A percentile compares a stretch with the other conserved stretches of the same genome.
These are phyloP conservation scores for Brasenia schreberi DNA, from an alignment of 164 flowering plant species.

Conservation along the genomic window DNA sequence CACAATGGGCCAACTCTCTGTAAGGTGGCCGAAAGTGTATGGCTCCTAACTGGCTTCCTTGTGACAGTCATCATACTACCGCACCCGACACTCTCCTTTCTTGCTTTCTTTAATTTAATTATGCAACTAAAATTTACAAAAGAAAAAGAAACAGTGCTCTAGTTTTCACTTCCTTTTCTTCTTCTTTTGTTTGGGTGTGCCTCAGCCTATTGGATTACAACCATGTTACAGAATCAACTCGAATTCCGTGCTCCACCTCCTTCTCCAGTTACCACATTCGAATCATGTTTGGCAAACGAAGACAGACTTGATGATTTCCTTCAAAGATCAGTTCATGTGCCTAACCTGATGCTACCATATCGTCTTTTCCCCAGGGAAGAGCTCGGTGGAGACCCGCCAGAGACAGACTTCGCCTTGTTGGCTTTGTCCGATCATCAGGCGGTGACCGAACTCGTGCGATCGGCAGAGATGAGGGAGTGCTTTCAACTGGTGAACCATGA, in stretches of 20 bases:
- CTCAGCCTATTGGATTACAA: slow-evolving; percentile 15
- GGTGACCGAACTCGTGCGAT: slow-evolving; percentile 18
- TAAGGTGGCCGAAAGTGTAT: neutral
- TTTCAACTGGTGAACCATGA: slow-evolving; percentile 67
- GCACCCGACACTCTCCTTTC: neutral
- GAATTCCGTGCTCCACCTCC: slow-evolving; percentile 92
- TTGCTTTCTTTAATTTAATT: neutral
- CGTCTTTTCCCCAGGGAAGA: slow-evolving; percentile 43
- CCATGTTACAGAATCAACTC: slow-evolving; percentile 17
- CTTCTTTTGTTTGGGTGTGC: neutral
- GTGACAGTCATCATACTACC: neutral
- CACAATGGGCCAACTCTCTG: neutral
- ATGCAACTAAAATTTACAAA: neutral
- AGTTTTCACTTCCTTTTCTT: neutral
- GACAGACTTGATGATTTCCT: slow-evolving; percentile 45
- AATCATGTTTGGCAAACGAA: slow-evolving; percentile 49
- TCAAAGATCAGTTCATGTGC: slow-evolving; percentile 26
- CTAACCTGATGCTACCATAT: slow-evolving; percentile 59
- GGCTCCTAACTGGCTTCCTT: neutral
- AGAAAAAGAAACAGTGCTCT: neutral
- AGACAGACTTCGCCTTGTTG: slow-evolving; percentile 28
- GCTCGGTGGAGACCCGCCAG: slow-evolving; percentile 21
- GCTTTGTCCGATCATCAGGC: slow-evolving; percentile 8
- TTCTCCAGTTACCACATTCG: slow-evolving; percentile 53
- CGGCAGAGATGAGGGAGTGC: slow-evolving; percentile 33